A percentile compares a stretch with the other conserved stretches of the same genome.
Evolutionary conservation across 352 stramenopile genomes (phyloP).

Genomic region (Pythium biforme): DNA sequence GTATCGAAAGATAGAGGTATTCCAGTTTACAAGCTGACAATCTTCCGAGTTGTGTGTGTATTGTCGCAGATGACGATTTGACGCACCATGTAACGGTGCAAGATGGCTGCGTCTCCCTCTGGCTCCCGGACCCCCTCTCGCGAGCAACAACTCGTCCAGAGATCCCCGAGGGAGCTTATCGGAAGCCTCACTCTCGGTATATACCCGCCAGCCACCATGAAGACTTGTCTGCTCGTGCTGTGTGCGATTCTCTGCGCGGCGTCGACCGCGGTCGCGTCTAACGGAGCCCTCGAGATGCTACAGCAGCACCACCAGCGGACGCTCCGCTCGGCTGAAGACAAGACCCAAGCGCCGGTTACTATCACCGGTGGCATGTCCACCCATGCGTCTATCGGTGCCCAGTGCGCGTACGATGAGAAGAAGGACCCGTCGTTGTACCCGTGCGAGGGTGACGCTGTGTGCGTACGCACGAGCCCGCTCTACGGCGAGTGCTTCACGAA

Average conservation of each 20-base stretch:
- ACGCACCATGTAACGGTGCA: background rate
- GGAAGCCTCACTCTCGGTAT: background rate
- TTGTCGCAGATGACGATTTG: background rate
- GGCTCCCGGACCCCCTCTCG: background rate
- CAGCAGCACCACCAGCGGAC: too few species aligned
- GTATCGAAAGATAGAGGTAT: background rate
- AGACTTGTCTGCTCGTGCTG: background rate
- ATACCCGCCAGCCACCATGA: constrained; percentile 12
- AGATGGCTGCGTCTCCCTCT: background rate
- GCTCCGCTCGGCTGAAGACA: background rate
- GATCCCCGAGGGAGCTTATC: too few species aligned
- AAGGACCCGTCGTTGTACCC: constrained; percentile 54
- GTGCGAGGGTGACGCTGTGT: constrained; percentile 41
- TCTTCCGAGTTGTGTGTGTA: background rate
- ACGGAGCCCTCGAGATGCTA: too few species aligned
- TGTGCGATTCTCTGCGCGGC: background rate
- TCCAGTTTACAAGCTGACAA: background rate
- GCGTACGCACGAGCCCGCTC: constrained; percentile 53
- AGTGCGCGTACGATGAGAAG: constrained; percentile 59
- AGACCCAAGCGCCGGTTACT: background rate
- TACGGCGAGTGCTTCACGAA: constrained; percentile 48
- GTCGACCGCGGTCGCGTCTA: background rate
- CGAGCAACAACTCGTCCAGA: too few species aligned
- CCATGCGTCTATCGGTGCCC: constrained; percentile 29
- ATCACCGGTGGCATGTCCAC: background rate